Percentiles rank a stretch among this genome's conserved stretches.
These are phyloP conservation scores for Leptodontidium sp. DNA, from an alignment of 2,329 filamentous ascomycete species.

Conservation along the genomic window DNA sequence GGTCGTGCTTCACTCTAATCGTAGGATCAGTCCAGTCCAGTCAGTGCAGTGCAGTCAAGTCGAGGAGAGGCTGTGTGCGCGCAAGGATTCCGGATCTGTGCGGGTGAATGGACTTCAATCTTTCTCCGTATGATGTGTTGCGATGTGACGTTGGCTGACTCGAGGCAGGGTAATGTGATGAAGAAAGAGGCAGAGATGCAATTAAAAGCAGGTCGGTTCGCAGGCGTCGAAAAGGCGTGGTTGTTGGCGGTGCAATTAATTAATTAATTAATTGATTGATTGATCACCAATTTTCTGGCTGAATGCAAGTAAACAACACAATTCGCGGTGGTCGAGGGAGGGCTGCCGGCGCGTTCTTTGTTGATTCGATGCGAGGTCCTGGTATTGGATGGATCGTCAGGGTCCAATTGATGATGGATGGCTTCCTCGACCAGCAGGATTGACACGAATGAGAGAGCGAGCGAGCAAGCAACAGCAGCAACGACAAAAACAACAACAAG, in stretches of 20 bases:
- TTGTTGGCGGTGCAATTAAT: slow-evolving; percentile 17
- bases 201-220: neutral
- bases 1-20: slow-evolving; percentile 7
- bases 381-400: slow-evolving; percentile 3
- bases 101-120: slow-evolving; percentile 6
- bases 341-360: slow-evolving; percentile 12
- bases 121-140: neutral
- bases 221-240: slow-evolving; percentile 1
- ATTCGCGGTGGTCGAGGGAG: neutral
- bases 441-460: no score
- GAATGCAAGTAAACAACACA: slow-evolving; percentile 16
- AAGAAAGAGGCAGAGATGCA: neutral
- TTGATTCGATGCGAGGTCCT: neutral
- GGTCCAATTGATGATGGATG: neutral
- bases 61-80: slow-evolving; percentile 26
- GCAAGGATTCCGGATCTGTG: slow-evolving; percentile 23
- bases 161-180: neutral
- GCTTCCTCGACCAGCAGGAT: neutral
- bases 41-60: neutral
- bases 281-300: neutral
- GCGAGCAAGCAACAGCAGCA: neutral
- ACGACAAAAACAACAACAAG: slow-evolving; percentile 2
- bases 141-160: neutral
- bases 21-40: neutral
- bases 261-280: slow-evolving; percentile 19